Conservation (phyloP, 148 eudicot genomes). For the Silene latifolia region DNA sequence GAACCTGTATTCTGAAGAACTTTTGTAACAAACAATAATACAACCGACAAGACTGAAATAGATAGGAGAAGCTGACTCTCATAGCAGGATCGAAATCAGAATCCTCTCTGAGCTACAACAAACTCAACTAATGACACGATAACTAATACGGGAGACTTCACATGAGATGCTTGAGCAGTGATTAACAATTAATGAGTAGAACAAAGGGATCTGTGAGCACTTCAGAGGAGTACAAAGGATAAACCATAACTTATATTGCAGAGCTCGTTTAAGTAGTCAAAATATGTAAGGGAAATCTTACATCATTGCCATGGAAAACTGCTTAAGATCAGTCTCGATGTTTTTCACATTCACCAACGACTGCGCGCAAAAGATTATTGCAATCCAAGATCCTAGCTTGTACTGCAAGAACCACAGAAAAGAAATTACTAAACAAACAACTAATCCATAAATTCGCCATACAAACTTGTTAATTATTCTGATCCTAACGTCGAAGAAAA, state of each 20-base stretch:
- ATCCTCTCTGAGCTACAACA: neutral
- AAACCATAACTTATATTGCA: neutral
- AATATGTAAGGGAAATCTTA: conserved; percentile 30
- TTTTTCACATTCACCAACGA: conserved; percentile 82
- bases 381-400: conserved; percentile 89
- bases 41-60: no score
- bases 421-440: neutral
- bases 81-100: no score
- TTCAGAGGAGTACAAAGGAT: no score
- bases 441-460: neutral
- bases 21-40: no score
- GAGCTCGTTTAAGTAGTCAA: neutral
- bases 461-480: neutral
- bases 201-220: no score
- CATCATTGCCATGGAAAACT: conserved; percentile 95
- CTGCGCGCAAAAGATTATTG: conserved; percentile 82
- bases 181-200: neutral
- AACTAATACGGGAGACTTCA: neutral
- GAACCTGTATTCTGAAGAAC: no score
- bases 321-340: conserved; percentile 87
- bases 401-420: conserved; percentile 48
- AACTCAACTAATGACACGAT: neutral
- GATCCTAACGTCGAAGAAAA: neutral
- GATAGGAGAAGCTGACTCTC: no score
- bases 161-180: neutral